These are phyloP conservation scores for Citrus trifoliata DNA, from an alignment of 345 rosid genomes.

Conservation along the genomic window DNA sequence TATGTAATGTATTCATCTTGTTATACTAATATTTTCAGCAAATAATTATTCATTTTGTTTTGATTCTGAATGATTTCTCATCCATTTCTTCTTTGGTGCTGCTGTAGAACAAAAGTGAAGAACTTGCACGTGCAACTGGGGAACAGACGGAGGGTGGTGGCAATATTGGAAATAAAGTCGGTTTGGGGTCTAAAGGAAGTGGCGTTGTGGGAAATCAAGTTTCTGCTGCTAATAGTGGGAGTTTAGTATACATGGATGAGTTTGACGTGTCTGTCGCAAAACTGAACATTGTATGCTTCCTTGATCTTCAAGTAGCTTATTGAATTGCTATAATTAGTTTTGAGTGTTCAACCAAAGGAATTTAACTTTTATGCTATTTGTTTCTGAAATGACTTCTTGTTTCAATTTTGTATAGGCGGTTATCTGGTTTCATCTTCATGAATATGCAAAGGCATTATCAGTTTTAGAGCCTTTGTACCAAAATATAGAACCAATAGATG, in stretches of 20 bases:
- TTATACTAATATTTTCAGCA: neutral
- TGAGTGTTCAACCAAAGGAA: neutral
- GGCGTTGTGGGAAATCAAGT: constrained; percentile 26
- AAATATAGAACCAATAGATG: constrained; percentile 79
- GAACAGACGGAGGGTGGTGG: constrained; percentile 57
- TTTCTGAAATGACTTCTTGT: constrained; percentile 19
- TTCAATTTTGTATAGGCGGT: constrained; percentile 55
- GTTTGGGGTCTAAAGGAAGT: constrained; percentile 55
- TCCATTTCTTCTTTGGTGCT: constrained; percentile 20
- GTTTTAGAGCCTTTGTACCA: constrained; percentile 70
- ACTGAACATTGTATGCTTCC: constrained; percentile 66
- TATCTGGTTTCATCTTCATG: constrained; percentile 88
- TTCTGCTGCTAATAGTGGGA: constrained; percentile 33
- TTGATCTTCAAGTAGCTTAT: constrained; percentile 2
- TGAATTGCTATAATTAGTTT: constrained; percentile 1
- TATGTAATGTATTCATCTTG: neutral
- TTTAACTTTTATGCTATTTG: neutral
- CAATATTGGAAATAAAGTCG: constrained; percentile 41
- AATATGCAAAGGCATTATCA: constrained; percentile 73
- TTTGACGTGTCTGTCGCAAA: constrained; percentile 71
- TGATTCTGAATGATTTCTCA: neutral
- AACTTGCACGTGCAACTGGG: constrained; percentile 60
- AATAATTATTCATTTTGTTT: neutral
- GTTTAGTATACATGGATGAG: constrained; percentile 56
- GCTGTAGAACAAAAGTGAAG: constrained; percentile 66